phyloP scores from a whole-genome alignment of 495 filamentous ascomycete genomes.

The Ascodesmis nigricans region DNA sequence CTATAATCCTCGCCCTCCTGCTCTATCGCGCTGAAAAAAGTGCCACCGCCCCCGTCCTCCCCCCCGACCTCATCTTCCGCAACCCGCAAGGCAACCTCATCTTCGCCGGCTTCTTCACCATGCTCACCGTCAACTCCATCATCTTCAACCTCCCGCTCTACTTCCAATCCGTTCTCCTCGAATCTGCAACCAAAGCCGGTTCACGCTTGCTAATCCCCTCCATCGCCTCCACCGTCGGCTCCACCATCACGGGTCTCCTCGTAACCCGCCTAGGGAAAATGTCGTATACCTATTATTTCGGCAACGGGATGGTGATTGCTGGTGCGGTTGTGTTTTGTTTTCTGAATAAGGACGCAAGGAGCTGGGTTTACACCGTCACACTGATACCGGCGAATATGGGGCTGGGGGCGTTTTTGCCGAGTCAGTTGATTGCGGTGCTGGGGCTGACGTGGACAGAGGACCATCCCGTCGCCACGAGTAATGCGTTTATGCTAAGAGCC shows the following conservation, averaged over 20 bases:
- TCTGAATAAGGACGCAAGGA: constrained; percentile 32
- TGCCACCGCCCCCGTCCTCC: constrained; percentile 48
- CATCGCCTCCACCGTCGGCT: constrained; percentile 33
- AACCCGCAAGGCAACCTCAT: constrained; percentile 44
- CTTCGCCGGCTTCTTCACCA: constrained; percentile 44
- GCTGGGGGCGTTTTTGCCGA: constrained; percentile 41
- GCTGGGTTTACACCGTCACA: constrained; percentile 37
- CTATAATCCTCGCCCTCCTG: constrained; percentile 31
- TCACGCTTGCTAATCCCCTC: constrained; percentile 43
- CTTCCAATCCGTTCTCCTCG: constrained; percentile 60
- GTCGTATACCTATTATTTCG: constrained; percentile 38
- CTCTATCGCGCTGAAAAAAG: constrained; percentile 40
- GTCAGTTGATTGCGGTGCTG: constrained; percentile 43
- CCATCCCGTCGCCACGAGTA: constrained; percentile 54
- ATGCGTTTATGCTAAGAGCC: constrained; percentile 43
- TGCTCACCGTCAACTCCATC: constrained; percentile 39
- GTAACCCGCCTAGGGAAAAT: constrained; percentile 44
- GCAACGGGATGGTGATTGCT: constrained; percentile 32
- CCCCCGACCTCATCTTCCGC: constrained; percentile 36
- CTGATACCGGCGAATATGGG: constrained; percentile 39
- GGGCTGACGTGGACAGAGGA: constrained; percentile 44
- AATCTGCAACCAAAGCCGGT: constrained; percentile 46
- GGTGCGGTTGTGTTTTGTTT: constrained; percentile 33
- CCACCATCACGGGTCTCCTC: constrained; percentile 43
- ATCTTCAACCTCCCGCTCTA: constrained; percentile 60